phyloP scores from a whole-genome alignment of 805 yeast species.

The Saccharomycopsis fodiens region DNA sequence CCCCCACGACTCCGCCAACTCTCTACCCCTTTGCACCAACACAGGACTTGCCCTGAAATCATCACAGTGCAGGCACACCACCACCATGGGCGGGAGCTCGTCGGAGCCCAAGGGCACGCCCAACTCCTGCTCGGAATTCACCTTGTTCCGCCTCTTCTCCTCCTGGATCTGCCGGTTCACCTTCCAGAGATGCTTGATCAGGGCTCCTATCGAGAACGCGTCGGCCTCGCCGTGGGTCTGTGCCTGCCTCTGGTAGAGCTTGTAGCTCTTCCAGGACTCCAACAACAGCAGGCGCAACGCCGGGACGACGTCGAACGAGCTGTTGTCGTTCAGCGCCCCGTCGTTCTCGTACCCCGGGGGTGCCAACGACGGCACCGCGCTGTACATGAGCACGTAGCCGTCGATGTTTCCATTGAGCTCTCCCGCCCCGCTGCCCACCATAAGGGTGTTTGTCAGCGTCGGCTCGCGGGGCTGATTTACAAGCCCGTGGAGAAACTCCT shows the following conservation, averaged over 20 bases:
- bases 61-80: conserved; percentile 56
- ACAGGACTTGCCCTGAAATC: conserved; percentile 54
- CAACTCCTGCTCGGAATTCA: conserved; percentile 29
- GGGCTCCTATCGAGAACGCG: conserved; percentile 15
- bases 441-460: conserved; percentile 51
- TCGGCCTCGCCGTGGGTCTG: conserved; percentile 14
- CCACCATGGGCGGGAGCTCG: conserved; percentile 55
- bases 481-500: conserved; percentile 49
- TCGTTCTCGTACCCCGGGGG: conserved; percentile 51
- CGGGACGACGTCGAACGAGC: conserved; percentile 8
- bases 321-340: background rate
- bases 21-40: conserved; percentile 48
- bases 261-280: conserved; percentile 19
- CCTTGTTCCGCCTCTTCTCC: background rate
- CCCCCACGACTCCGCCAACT: conserved; percentile 53
- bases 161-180: conserved; percentile 3
- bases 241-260: conserved; percentile 11
- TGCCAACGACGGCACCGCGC: conserved; percentile 53
- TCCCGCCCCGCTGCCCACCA: conserved; percentile 74
- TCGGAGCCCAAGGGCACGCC: conserved; percentile 35
- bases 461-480: conserved; percentile 57
- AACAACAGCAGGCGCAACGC: conserved; percentile 7
- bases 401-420: conserved; percentile 70
- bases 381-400: conserved; percentile 64
- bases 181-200: conserved; percentile 19